These are phyloP conservation scores for Leccinum broughii DNA, from an alignment of 768 basidiomycete genomes.

Conservation along the genomic window DNA sequence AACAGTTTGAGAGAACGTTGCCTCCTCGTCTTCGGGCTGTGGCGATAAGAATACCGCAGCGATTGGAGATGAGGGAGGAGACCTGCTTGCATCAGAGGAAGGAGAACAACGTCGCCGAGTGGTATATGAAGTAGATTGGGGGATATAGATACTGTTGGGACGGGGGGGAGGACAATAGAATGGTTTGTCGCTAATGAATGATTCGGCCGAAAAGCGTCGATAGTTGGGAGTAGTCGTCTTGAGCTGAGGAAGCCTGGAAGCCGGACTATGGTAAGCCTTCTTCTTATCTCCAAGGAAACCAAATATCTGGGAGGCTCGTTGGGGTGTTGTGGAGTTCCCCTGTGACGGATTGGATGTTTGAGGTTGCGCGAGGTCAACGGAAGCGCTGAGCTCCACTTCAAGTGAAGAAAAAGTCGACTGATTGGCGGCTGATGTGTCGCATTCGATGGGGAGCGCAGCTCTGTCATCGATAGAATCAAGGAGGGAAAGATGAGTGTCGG, in stretches of 20 bases:
- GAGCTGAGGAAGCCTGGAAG: conserved; percentile 33
- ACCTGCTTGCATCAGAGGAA: conserved; percentile 15
- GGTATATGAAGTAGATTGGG: conserved; percentile 14
- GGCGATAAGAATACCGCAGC: not conserved
- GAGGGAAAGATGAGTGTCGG: conserved; percentile 40
- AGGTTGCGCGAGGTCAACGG: conserved; percentile 38
- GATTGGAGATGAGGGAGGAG: conserved; percentile 10
- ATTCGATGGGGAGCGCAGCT: conserved; percentile 45
- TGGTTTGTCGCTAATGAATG: conserved; percentile 25
- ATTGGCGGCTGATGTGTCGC: conserved; percentile 42
- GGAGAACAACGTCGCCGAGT: conserved; percentile 15
- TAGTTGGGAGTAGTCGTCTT: conserved; percentile 23
- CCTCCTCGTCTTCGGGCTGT: conserved; percentile 4
- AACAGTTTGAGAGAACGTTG: not conserved
- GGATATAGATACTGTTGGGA: conserved; percentile 12
- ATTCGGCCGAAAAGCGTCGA: conserved; percentile 28
- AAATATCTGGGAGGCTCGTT: conserved; percentile 75
- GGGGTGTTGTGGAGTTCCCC: conserved; percentile 51
- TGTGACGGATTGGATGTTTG: conserved; percentile 32
- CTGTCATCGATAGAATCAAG: conserved; percentile 38
- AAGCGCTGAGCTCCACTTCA: conserved; percentile 69
- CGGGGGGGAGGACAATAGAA: conserved; percentile 18
- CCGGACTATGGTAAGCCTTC: conserved; percentile 37
- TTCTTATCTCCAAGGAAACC: conserved; percentile 60
- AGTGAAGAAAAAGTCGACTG: conserved; percentile 62